phyloP scores from a whole-genome alignment of 73 alveolate species.

The Symbiodinium natans region DNA sequence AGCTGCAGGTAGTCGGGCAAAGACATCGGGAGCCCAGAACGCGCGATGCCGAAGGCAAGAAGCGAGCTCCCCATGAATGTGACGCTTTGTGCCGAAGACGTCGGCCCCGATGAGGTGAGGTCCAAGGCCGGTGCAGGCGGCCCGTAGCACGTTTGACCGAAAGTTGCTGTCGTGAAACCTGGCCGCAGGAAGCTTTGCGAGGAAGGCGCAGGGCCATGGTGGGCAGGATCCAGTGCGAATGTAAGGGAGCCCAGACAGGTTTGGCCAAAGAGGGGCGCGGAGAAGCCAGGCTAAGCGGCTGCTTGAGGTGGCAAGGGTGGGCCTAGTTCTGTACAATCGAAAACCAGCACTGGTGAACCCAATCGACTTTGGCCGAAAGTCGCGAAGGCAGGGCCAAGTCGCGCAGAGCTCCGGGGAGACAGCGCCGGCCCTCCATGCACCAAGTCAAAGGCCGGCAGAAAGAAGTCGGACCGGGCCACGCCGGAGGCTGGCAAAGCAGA shows the following conservation, averaged over 20 bases:
- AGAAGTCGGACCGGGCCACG: neutral
- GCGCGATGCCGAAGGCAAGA: neutral
- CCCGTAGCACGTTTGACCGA: neutral
- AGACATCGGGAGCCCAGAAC: neutral
- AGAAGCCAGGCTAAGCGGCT: neutral
- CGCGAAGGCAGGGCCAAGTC: slow-evolving; percentile 11
- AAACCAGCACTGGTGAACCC: neutral
- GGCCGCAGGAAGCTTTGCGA: neutral
- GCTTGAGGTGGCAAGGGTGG: neutral
- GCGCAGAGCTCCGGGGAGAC: neutral
- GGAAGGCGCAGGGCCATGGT: neutral
- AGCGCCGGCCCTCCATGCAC: neutral
- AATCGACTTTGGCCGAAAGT: neutral
- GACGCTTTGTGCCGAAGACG: neutral
- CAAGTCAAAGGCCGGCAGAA: neutral
- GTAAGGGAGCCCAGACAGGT: neutral
- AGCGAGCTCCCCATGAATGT: neutral
- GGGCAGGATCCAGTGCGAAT: neutral
- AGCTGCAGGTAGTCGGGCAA: neutral
- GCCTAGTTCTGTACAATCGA: neutral
- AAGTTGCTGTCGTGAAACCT: neutral
- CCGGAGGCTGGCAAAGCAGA: neutral
- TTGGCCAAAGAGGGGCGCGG: slow-evolving; percentile 33
- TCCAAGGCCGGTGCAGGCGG: neutral
- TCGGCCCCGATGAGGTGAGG: neutral